Evolutionary conservation across 2,329 filamentous ascomycete species (phyloP).

Genomic region (Alternaria triticimaculans): DNA sequence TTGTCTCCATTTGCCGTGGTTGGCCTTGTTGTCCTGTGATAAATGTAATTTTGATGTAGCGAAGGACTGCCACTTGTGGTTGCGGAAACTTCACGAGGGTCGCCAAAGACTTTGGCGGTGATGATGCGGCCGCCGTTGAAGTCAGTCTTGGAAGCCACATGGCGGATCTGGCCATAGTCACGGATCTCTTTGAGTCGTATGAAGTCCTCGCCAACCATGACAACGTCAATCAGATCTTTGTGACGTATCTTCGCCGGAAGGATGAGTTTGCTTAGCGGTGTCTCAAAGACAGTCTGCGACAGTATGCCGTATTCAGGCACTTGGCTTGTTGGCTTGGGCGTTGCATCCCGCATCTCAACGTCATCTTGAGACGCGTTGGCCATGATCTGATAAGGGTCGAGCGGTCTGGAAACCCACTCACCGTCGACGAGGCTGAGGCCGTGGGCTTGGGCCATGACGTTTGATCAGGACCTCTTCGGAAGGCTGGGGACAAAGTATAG

Average conservation of each 20-base stretch:
- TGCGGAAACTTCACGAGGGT: conserved; percentile 31
- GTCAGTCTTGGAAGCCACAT: conserved; percentile 78
- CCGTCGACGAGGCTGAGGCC: conserved; percentile 36
- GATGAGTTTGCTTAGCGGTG: conserved; percentile 77
- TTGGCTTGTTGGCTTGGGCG: conserved; percentile 45
- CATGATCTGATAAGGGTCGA: conserved; percentile 53
- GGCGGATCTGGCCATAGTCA: conserved; percentile 72
- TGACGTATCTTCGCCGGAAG: conserved; percentile 80
- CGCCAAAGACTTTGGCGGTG: conserved; percentile 77
- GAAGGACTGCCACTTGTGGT: conserved; percentile 27
- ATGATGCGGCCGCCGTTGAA: conserved; percentile 76
- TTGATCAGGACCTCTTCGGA: not conserved
- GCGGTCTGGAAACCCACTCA: conserved; percentile 44
- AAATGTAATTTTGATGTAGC: conserved; percentile 18
- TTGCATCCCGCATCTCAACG: conserved; percentile 31
- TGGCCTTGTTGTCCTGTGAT: conserved; percentile 20
- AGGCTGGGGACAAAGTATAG: conserved; percentile 1
- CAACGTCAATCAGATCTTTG: conserved; percentile 75
- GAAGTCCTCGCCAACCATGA: conserved; percentile 82
- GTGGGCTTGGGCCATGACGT: conserved; percentile 40
- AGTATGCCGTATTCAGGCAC: conserved; percentile 72
- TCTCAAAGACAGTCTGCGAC: conserved; percentile 78
- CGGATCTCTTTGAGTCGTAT: conserved; percentile 81
- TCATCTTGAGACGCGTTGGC: conserved; percentile 39
- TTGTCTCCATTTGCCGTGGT: conserved; percentile 28